These are phyloP conservation scores for Paraphoma sp. DNA, from an alignment of 2,329 filamentous ascomycete species.

Conservation along the genomic window DNA sequence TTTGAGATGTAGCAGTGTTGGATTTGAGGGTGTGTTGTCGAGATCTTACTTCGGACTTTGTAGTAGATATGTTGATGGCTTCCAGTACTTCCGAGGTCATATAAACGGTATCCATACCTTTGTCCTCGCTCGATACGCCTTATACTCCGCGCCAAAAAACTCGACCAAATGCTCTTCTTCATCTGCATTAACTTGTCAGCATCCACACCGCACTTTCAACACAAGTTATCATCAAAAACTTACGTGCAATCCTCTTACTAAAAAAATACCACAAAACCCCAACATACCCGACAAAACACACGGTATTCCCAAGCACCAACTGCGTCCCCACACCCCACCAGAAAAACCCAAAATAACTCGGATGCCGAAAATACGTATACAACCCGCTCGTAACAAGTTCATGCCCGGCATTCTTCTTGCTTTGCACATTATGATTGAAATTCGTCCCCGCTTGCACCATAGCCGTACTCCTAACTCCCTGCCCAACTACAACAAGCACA, in stretches of 20 bases:
- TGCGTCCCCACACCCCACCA: conserved; percentile 98
- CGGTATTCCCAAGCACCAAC: conserved; percentile 81
- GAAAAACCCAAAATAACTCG: conserved; percentile 97
- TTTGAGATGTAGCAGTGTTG: too few species aligned
- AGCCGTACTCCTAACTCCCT: conserved; percentile 77
- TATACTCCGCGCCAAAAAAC: conserved; percentile 87
- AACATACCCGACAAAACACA: conserved; percentile 78
- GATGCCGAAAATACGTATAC: conserved; percentile 79
- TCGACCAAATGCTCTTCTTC: conserved; percentile 80
- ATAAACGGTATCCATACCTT: conserved; percentile 84
- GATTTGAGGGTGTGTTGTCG: too few species aligned
- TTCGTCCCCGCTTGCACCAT: conserved; percentile 90
- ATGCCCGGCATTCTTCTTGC: conserved; percentile 71
- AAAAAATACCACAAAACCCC: conserved; percentile 89
- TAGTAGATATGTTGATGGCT: too few species aligned
- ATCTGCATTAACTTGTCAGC: conserved; percentile 50
- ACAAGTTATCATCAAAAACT: conserved; percentile 37
- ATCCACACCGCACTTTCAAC: background rate
- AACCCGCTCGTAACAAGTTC: conserved; percentile 82
- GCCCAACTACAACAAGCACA: conserved; percentile 70
- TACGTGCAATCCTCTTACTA: conserved; percentile 69
- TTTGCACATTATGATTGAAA: conserved; percentile 87
- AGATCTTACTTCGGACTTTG: too few species aligned
- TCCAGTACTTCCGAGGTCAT: background rate
- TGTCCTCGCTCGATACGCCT: conserved; percentile 73